Base-by-base conservation (phyloP, 345 rosid genomes). In the Ricinus communis region DNA sequence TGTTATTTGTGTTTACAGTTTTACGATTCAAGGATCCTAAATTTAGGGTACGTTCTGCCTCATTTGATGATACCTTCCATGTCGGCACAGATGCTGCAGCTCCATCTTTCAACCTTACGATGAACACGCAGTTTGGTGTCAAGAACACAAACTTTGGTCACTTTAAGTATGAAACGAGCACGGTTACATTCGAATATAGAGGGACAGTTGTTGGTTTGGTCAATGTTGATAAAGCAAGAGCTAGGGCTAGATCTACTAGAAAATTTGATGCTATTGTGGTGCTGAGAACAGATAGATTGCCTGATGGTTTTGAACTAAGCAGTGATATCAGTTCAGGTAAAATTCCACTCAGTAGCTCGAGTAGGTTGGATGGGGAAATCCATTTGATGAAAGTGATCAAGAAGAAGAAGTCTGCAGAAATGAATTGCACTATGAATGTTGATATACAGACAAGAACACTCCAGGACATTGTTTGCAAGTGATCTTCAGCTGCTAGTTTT, bases 121-220 rank as follows among this genome's bases (percentile, higher is more conserved):
- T 79, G 66, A 30, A 57, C 31, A 71, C 69, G 24, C 22, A 66
- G n/a, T 62, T 79, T 28, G 55, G 40, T 28, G 47, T 79, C 24
- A 74, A 68, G 65, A 79, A 79, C 79, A 49, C 76, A n/a, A 79
- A 79, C 49, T 79, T 79, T 43, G 82, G 82, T 45, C 73, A 57
- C 66, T 79, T 70, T 54, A 67, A 74, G 67, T 74, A 74, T 22
- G 73, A 31, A 25, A 66, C 33, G 19, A 62, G 60, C 43, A 71
- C 40, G 14, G 65, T 68, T 5, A 79, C 62, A 3, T 65, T 79
- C n/a, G 52, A 56, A 16, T 79, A 65, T 50, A 63, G 66, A 51
- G 82, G 79, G 10, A 15, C 8, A 7, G 12, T 36, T 2, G 79
- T 74, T 9, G 82, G 82, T 41, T 18, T 6, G 10, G 73, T 62